phyloP scores from a whole-genome alignment of 495 filamentous ascomycete species.

The Talaromyces thailandensis region DNA sequence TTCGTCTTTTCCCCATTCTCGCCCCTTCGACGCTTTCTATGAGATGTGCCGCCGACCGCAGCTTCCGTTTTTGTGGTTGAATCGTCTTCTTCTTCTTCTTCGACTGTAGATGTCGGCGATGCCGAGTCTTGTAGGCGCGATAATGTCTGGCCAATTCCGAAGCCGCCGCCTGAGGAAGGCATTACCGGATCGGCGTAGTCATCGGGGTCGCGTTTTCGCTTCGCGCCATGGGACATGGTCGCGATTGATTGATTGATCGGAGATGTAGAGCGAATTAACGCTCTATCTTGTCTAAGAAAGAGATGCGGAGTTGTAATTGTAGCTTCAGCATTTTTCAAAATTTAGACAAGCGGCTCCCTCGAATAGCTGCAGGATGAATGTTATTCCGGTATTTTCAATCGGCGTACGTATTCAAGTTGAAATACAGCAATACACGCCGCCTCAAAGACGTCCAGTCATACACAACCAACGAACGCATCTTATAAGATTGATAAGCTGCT shows the following conservation, averaged over 20 bases:
- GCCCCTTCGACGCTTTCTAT: slow-evolving; percentile 22
- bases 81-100: slow-evolving; percentile 12
- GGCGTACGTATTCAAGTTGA: not conserved
- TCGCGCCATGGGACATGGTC: slow-evolving; percentile 7
- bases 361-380: not conserved
- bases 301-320: not conserved
- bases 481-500: slow-evolving; percentile 5
- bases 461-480: not conserved
- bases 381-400: not conserved
- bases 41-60: not conserved
- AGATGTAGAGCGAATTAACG: not conserved
- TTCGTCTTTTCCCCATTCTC: slow-evolving; percentile 51
- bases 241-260: not conserved
- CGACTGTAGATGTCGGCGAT: slow-evolving; percentile 16
- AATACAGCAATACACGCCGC: not conserved
- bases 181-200: slow-evolving; percentile 17
- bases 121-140: slow-evolving; percentile 19
- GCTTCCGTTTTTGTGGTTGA: slow-evolving; percentile 2
- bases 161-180: slow-evolving; percentile 3
- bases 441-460: not conserved
- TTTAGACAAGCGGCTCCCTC: not conserved
- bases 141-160: slow-evolving; percentile 26
- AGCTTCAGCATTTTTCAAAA: not conserved
- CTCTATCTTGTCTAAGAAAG: not conserved
- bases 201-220: slow-evolving; percentile 24